Evolutionary conservation across 1,284 basidiomycete genomes (phyloP), one percentile per base, ranked within the genome.

Genomic region (Stereum hirsutum): DNA sequence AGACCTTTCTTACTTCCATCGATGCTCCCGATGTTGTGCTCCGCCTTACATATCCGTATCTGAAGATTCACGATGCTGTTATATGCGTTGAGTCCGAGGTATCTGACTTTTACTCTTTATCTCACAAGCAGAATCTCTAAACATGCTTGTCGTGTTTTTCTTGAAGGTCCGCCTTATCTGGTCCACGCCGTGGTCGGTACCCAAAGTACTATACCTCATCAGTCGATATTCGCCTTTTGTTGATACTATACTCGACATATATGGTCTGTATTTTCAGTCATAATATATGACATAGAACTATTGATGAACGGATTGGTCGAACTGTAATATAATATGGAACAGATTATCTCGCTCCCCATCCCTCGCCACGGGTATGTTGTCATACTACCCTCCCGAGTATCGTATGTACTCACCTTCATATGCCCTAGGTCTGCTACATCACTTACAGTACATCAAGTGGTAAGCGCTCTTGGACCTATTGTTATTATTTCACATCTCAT

Each of bases 121-220:
- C 4, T 12, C 11, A 6, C 11, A 3, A 3, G 11, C 3, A 31
- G 12, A 11, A 12, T 15, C 11, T 15, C 11, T 5, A 6, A n/a
- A n/a, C n/a, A n/a, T n/a, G n/a, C n/a, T n/a, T n/a, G n/a, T n/a
- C n/a, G n/a, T n/a, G n/a, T 2, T 31, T 6, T 12, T 31, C 28
- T 5, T 31, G 12, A 51, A 42, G 66, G n/a, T 30, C 12, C 17
- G 21, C 17, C 20, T 36, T 6, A 36, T 36, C 34, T 36, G 34
- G 34, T 36, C 34, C 5, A 36, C 34, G 6, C 17, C 17, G 21
- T n/a, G n/a, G 15, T 19, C n/a, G 15, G 6, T 36, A 12, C 15
- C 20, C 12, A n/a, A 36, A 21, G 20, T 36, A 19, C 20, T 36
- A 12, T 36, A 36, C 12, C 20, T 36, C 34, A 36, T 36, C 34